A percentile compares a stretch with the other conserved stretches of the same genome.
These are phyloP conservation scores for Hypoxylon cercidicola DNA, from an alignment of 495 filamentous ascomycete species.

Conservation along the genomic window DNA sequence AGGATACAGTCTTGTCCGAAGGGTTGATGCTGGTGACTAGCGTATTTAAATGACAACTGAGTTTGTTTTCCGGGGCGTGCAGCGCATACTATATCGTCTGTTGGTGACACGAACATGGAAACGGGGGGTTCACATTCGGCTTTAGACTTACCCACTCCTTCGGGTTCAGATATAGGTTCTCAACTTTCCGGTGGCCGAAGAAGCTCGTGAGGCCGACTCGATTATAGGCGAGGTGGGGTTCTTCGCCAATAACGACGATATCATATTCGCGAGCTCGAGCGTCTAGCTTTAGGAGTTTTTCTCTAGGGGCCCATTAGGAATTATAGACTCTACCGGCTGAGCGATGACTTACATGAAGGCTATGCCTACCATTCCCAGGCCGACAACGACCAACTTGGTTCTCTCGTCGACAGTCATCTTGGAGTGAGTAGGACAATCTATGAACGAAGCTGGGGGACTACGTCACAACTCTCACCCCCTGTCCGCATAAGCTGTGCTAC, in stretches of 20 bases:
- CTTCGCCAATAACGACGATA: slow-evolving; percentile 91
- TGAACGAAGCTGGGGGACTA: slow-evolving; percentile 5
- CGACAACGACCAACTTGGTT: slow-evolving; percentile 86
- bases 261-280: slow-evolving; percentile 80
- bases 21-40: slow-evolving; percentile 77
- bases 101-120: slow-evolving; percentile 8
- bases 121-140: no score
- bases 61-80: slow-evolving; percentile 66
- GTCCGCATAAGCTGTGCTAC: slow-evolving; percentile 15
- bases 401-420: slow-evolving; percentile 54
- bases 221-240: slow-evolving; percentile 92
- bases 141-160: slow-evolving; percentile 83
- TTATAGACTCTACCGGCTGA: no score
- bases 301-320: slow-evolving; percentile 58
- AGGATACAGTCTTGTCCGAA: slow-evolving; percentile 71
- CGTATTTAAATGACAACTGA: slow-evolving; percentile 88
- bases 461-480: slow-evolving; percentile 24
- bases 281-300: slow-evolving; percentile 91
- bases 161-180: slow-evolving; percentile 91
- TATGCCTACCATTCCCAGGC: slow-evolving; percentile 95
- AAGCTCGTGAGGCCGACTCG: slow-evolving; percentile 94
- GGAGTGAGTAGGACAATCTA: background rate
- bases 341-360: slow-evolving; percentile 79
- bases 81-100: slow-evolving; percentile 26
- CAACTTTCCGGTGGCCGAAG: slow-evolving; percentile 89